Evolutionary conservation across 805 yeast genomes (phyloP), one percentile per base, ranked within the genome.

Genomic region (Wickerhamiella bombiphila): DNA sequence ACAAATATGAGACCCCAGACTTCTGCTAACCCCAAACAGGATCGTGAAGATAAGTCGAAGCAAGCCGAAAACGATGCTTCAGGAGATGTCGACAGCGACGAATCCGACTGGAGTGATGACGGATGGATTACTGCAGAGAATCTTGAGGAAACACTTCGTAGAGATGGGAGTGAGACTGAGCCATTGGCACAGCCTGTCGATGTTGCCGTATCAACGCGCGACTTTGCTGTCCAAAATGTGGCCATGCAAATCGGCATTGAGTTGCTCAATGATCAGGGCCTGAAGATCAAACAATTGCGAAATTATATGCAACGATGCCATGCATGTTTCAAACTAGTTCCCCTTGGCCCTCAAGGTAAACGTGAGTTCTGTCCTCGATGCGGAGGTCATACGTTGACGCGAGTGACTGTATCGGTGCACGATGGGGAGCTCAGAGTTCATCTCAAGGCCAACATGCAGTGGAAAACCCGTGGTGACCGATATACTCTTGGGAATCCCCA

Each of bases 201-300:
- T 45, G 91, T 78, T 15, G 98, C 96, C 2, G 60, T 91, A 35
- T 77, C 94, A 0, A 80, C 96, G 0, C 94, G 94, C 20, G 99
- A 91, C 71, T 91, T 88, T 62, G 97, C 99, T 2, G 82, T 88
- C 52, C 99, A 91, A 59, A 91, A 91, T 58, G 94, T 86, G 13
- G 72, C 94, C 1, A 66, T 91, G 61, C 97, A 88, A 58, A 68
- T 91, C 49, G 95, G 95, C 4, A 58, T 91, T 41, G 79, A 81
- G 47, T 65, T 88, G 48, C 78, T 91, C 74, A 86, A 86, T 58
- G 68, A 72, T 62, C 73, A 86, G 1, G 98, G 98, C 16, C 64
- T 76, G 45, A 83, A 77, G 50, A 86, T 91, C 59, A 78, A 73
- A 47, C 72, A 81, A 55, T 79, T 91, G 24, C 70, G 93, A 56